Base-by-base conservation (phyloP, 1,284 basidiomycete species). In the Tausonia pullulans region DNA sequence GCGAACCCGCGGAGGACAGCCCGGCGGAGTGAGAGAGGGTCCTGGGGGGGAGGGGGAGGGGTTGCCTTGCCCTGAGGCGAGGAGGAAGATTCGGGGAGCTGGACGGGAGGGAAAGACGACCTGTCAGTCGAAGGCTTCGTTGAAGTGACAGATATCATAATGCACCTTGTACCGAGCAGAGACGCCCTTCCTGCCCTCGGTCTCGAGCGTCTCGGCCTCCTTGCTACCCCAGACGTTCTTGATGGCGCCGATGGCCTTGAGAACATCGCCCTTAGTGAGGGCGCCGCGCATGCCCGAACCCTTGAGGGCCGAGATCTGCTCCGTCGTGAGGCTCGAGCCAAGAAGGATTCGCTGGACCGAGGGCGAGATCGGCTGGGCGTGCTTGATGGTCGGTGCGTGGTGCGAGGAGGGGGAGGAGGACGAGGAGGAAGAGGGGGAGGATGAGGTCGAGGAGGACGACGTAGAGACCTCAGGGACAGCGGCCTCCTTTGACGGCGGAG, bases 181-280 rank as follows among this genome's bases (percentile, higher is more conserved):
- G 11, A 65, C 63, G 0, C 63, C 59, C 16, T 59, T 49, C 46
- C 41, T 50, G 4, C 59, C 59, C 14, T 50, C 58, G 13, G 45
- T 8, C 46, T 57, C 63, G 11, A 61, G 55, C 56, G n/a, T 52
- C 51, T 59, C 65, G 10, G 61, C 61, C 46, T 66, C 65, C 57
- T 50, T 57, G 43, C 39, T 56, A 11, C 84, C 81, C 55, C 85
- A 90, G 9, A 88, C 87, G 61, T 70, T 76, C 68, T 70, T 69
- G 62, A 76, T 69, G 74, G 86, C 85, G 46, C 90, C 90, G 11
- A 93, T 78, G 73, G 84, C 86, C 5, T 87, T 78, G 46, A 95
- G 81, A 1, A 94, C 84, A 73, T 95, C 91, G 8, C 91, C 91
- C 75, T 92, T 92, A 58, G 90, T 95, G 67, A 95, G 75, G 87